Percentiles rank a stretch among this genome's conserved stretches.
Evolutionary conservation across 768 basidiomycete species (phyloP).

Genomic region (Tricholoma sp.): DNA sequence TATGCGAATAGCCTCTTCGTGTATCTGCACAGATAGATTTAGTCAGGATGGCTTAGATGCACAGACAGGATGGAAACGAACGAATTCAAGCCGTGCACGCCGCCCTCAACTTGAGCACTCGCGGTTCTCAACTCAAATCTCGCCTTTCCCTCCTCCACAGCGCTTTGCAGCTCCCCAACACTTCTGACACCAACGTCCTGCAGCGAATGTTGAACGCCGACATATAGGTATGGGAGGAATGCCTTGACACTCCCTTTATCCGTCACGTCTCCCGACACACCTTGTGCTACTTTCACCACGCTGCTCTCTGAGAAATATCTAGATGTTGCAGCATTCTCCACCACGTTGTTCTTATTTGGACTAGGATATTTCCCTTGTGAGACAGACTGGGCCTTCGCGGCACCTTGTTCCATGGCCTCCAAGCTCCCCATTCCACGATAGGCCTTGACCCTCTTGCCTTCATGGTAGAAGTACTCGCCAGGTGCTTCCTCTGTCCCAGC

Average conservation of each 20-base stretch:
- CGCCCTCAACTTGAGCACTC: conserved; percentile 93
- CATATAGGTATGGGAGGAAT: conserved; percentile 82
- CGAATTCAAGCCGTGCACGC: conserved; percentile 94
- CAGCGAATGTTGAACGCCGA: conserved; percentile 87
- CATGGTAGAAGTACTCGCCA: conserved; percentile 99
- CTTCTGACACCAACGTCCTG: conserved; percentile 87
- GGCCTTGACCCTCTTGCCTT: conserved; percentile 97
- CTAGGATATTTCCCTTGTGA: conserved; percentile 40
- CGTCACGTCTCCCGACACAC: conserved; percentile 93
- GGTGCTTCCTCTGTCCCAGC: conserved; percentile 97
- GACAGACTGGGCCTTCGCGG: conserved; percentile 29
- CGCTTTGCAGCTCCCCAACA: conserved; percentile 60
- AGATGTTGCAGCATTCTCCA: conserved; percentile 93
- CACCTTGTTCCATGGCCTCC: conserved; percentile 87
- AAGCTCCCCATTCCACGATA: conserved; percentile 98
- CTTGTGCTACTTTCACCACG: conserved; percentile 93
- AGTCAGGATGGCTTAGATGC: background rate
- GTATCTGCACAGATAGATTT: conserved; percentile 19
- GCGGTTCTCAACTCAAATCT: conserved; percentile 92
- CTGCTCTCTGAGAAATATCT: conserved; percentile 94
- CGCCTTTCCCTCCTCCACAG: conserved; percentile 61
- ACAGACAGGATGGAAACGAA: conserved; percentile 41
- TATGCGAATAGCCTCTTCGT: conserved; percentile 34
- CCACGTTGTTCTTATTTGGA: conserved; percentile 39
- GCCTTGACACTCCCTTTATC: conserved; percentile 95